Evolutionary conservation across 495 filamentous ascomycete genomes (phyloP).

Genomic region (Cryomyces minteri): DNA sequence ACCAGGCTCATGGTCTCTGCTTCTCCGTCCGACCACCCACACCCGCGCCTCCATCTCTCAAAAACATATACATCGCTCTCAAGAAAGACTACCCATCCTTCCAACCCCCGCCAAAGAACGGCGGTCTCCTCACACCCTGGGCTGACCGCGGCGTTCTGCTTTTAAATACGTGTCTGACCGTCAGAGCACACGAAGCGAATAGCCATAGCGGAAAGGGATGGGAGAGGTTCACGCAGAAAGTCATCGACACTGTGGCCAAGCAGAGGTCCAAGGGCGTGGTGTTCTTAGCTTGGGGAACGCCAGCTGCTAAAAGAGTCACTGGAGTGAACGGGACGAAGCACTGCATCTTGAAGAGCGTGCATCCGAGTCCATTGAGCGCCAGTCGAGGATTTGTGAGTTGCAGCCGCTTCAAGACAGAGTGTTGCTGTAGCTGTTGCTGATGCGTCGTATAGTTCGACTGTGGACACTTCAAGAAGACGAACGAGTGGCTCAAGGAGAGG

Average conservation of each 20-base stretch:
- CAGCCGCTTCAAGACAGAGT: neutral
- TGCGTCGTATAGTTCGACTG: constrained; percentile 43
- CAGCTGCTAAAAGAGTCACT: constrained; percentile 54
- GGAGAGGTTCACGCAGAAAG: constrained; percentile 81
- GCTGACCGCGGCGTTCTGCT: constrained; percentile 80
- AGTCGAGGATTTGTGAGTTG: constrained; percentile 45
- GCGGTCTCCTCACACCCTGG: constrained; percentile 78
- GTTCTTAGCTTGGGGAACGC: constrained; percentile 82
- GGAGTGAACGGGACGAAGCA: constrained; percentile 55
- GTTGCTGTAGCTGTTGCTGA: neutral
- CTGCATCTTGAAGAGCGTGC: constrained; percentile 63
- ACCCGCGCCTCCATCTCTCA: constrained; percentile 65
- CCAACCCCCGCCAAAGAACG: constrained; percentile 48
- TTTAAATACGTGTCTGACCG: constrained; percentile 85
- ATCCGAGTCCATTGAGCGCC: constrained; percentile 84
- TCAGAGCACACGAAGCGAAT: constrained; percentile 70
- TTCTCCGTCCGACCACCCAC: constrained; percentile 90
- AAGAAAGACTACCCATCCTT: constrained; percentile 78
- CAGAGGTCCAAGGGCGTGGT: constrained; percentile 64
- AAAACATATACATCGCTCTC: constrained; percentile 80
- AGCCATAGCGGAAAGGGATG: constrained; percentile 70
- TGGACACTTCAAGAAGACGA: constrained; percentile 72
- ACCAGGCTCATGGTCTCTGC: constrained; percentile 88
- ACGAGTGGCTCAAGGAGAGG: constrained; percentile 63
- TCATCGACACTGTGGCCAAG: constrained; percentile 70